Evolutionary conservation across 164 flowering plant genomes (phyloP), one percentile per base, ranked within the genome.

Genomic region (Santalum album): DNA sequence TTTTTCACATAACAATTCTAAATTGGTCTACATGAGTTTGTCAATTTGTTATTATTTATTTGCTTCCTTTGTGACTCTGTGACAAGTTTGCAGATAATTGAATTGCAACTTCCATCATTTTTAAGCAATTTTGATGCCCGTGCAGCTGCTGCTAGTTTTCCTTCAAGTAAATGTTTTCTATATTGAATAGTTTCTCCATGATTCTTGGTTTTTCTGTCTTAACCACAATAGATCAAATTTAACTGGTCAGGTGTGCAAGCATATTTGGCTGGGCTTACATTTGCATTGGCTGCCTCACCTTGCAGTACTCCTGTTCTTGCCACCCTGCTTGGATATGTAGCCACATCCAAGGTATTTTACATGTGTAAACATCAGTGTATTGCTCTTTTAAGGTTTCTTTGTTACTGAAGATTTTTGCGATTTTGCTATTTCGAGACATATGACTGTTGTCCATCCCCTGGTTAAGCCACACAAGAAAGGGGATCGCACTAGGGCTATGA

Each of bases 201-300:
- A 32, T 38, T 0, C 42, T 12, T 38, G 42, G 42, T 38, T 32
- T 32, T 32, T 32, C 10, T 7, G 36, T 6, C n/a, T n/a, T n/a
- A n/a, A n/a, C n/a, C n/a, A n/a, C n/a, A n/a, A n/a, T n/a, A n/a
- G n/a, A n/a, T n/a, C n/a, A n/a, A n/a, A n/a, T 27, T 46, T 44
- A 51, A 29, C 1, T 49, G 47, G 24, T 43, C 60, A 92, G 96
- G 98, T 69, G 95, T 88, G 58, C 98, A 91, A 78, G 95, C 96
- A 50, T 91, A 91, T 68, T 63, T 88, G 64, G 96, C 98, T 58
- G 98, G 98, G 47, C 94, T 91, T 25, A 80, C 98, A 38, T 91
- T 91, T 78, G 96, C 98, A 56, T 71, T 92, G 55, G 98, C 96
- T 63, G 98, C 98, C 48, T 89, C 98, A 21, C 96, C 96, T 54